Conservation (phyloP, 1,284 basidiomycete species). For the Pseudozyma sp. region DNA sequence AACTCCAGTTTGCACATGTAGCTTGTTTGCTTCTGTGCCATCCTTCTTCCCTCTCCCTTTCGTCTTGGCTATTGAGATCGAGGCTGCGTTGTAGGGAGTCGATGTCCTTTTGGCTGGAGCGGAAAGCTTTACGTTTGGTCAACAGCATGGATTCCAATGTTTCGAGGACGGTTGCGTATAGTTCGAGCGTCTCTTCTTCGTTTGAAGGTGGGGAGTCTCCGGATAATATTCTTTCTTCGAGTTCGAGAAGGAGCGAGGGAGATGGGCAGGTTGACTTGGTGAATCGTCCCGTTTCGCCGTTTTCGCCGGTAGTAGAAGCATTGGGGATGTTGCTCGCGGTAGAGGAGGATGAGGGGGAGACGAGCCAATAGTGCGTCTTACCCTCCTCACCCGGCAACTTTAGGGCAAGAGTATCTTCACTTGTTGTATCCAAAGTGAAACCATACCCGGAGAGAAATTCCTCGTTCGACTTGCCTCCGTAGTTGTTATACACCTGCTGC, state of each 20-base stretch:
- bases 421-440: conserved; percentile 41
- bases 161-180: conserved; percentile 24
- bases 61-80: neutral
- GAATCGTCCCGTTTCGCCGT: neutral
- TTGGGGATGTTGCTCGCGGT: no score
- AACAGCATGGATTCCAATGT: conserved; percentile 38
- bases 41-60: neutral
- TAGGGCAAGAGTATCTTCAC: conserved; percentile 58
- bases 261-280: conserved; percentile 18
- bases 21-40: conserved; percentile 10
- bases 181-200: conserved; percentile 9
- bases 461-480: conserved; percentile 66
- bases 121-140: conserved; percentile 39
- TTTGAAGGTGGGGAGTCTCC: neutral
- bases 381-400: conserved; percentile 20
- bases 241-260: conserved; percentile 14
- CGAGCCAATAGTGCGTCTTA: conserved; percentile 34
- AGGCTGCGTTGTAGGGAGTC: neutral
- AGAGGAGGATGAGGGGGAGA: neutral
- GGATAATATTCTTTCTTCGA: conserved; percentile 4
- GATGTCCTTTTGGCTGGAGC: conserved; percentile 11
- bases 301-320: neutral
- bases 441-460: conserved; percentile 62
- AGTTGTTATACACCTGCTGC: conserved; percentile 64
- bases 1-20: neutral